Evolutionary conservation across 140 eudicot species (phyloP), one percentile per base, ranked within the genome.

Genomic region (Cichorium intybus): DNA sequence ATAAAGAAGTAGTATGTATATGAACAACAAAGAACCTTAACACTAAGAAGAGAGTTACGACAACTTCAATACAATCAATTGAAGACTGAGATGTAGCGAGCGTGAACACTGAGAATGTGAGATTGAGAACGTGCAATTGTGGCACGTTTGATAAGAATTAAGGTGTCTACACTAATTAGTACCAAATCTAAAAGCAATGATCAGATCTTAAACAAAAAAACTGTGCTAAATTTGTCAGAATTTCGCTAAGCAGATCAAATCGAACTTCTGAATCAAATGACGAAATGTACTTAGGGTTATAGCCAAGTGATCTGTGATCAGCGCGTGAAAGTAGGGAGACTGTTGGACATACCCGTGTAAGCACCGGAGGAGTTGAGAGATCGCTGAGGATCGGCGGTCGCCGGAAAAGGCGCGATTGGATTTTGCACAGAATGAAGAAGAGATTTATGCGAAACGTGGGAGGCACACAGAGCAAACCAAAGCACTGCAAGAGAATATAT

Each of bases 331-430:
- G 31, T 35, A 17, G 60, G 24, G 54, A 71, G 45, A 51, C 26
- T 17, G 64, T 51, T 39, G 17, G 62, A 43, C 26, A 56, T 56
- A 73, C 79, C 62, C 10, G 53, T 45, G 45, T 28, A 24, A 23
- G 24, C 22, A 29, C 9, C 20, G 73, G 54, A 31, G 46, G 56
- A 45, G 58, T 35, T 52, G 77, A 53, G 64, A 56, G 66, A 48
- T 73, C 33, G 60, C 46, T 66, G 52, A 39, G 2, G 66, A 64
- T 64, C 68, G 62, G 5, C 61, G 78, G 78, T 33, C 34, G 56
- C 67, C 78, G 78, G 73, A 34, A 49, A 74, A 46, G 5, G 26
- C 41, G 79, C 61, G 73, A 64, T 73, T 21, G 28, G 78, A 35
- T 55, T n/a, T n/a, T 43, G 67, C n/a, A 22, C 47, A 23, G 64